Base-by-base conservation (phyloP, 1,284 basidiomycete species). In the Pisolithus thermaeus region DNA sequence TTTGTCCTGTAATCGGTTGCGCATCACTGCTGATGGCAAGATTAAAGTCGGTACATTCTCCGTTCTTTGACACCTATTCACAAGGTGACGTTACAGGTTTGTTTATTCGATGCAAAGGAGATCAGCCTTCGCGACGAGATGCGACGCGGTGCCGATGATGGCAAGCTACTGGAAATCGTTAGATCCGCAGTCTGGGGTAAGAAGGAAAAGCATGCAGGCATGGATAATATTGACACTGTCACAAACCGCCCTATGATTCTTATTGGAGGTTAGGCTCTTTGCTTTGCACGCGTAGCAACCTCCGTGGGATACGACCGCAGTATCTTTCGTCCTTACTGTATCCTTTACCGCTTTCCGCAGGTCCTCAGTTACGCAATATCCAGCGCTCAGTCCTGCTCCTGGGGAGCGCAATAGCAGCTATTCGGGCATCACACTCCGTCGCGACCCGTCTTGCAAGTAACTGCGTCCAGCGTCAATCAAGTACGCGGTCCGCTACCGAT, bases 221-320 rank as follows among this genome's bases (percentile, higher is more conserved):
- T 90, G 88, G 82, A 88, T 65, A 77, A 81, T 58, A 88, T 90
- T 56, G 83, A 87, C 67, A 84, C 83, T 55, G 69, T 81, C 39
- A 80, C 80, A 46, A 92, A 91, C 71, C 76, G 90, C 53, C 87
- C 89, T 14, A 93, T 93, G 90, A 93, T 94, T 58, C 74, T 91
- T 55, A 95, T 94, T 69, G 92, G 92, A 71, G 87, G 86, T 84
- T 89, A 77, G 86, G 78, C 81, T 64, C 64, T 69, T 70, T 59
- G 61, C 59, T 59, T 52, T 51, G 55, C 60, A 54, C 54, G 47
- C 14, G 52, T 54, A 51, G 51, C 57, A 35, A 40, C 53, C 30
- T 14, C 41, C 14, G 59, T n/a, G 53, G 41, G 35, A 56, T 54
- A 56, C 47, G 57, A 48, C 30, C 61, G 58, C 55, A 44, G 37